Conservation (phyloP, 202 grass and related monocot species). For the Zoysia matrella region DNA sequence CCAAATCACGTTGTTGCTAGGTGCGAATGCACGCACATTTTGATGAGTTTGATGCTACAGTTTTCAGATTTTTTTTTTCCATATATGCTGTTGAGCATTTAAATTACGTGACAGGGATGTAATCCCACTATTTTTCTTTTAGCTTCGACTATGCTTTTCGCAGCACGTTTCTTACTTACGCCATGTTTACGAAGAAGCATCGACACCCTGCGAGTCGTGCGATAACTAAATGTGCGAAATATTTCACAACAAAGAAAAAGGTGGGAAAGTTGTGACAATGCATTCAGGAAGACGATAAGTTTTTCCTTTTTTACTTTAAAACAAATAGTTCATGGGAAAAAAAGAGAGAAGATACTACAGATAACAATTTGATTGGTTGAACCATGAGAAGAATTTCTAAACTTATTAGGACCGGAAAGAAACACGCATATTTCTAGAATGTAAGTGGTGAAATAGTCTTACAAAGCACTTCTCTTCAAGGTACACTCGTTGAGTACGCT, state of each 20-base stretch:
- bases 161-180: neutral
- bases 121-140: too few relatives aligned
- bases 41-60: too few relatives aligned
- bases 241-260: neutral
- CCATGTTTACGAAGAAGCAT: neutral
- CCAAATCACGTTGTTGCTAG: too few relatives aligned
- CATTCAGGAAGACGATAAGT: neutral
- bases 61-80: too few relatives aligned
- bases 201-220: neutral
- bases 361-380: neutral
- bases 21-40: too few relatives aligned
- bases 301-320: neutral
- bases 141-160: too few relatives aligned
- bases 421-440: neutral
- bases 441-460: neutral
- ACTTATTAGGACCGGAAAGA: neutral
- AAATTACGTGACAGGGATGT: too few relatives aligned
- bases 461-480: neutral
- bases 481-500: slow-evolving; percentile 33
- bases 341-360: neutral
- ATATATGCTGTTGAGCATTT: too few relatives aligned
- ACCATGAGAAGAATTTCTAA: neutral
- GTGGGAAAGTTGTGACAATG: neutral
- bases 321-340: neutral
- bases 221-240: neutral